These are phyloP conservation scores for Syzygium syzygioides DNA, from an alignment of 441 rosid genomes.

Conservation along the genomic window DNA sequence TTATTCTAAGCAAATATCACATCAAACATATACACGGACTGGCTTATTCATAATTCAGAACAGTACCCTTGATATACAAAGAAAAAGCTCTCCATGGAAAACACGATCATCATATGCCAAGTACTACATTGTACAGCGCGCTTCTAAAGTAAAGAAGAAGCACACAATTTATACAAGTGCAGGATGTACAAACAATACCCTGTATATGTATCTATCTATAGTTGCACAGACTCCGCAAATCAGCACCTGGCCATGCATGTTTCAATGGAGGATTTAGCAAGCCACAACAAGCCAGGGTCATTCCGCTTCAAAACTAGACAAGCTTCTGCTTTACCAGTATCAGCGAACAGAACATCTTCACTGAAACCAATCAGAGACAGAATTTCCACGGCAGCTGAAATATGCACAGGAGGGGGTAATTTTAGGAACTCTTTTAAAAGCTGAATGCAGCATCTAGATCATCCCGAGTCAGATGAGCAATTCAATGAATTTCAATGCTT, in stretches of 20 bases:
- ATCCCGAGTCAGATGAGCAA: background rate
- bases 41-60: background rate
- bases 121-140: background rate
- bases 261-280: conserved; percentile 78
- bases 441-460: background rate
- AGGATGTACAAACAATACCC: background rate
- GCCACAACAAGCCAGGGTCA: conserved; percentile 93
- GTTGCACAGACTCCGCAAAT: background rate
- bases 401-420: background rate
- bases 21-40: background rate
- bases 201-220: background rate
- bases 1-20: background rate
- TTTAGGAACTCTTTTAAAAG: background rate
- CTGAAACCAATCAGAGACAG: conserved; percentile 66
- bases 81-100: background rate
- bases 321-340: conserved; percentile 43
- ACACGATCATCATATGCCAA: background rate
- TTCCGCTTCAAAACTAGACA: conserved; percentile 78
- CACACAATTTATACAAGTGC: background rate
- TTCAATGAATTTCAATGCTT: background rate
- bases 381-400: conserved; percentile 80
- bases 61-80: background rate
- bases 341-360: conserved; percentile 50
- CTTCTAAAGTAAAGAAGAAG: background rate
- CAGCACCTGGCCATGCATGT: conserved; percentile 33